phyloP scores from a whole-genome alignment of 2,329 filamentous ascomycete genomes.

The Huntiella abstrusa region DNA sequence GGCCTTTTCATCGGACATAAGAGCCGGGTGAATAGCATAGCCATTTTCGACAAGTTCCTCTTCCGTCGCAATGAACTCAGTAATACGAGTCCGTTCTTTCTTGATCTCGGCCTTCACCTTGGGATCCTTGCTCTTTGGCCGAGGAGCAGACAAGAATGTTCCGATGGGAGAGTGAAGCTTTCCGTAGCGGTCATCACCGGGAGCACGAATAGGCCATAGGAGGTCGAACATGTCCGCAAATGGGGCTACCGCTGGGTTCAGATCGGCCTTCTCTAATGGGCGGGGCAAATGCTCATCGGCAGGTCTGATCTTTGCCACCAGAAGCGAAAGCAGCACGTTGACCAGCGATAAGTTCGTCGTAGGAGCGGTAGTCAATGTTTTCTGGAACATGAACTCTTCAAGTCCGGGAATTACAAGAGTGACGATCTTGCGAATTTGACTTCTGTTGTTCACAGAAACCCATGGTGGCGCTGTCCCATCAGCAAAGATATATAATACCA shows the following conservation, averaged over 20 bases:
- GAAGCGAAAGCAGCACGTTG: slow-evolving; percentile 18
- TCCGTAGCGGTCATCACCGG: slow-evolving; percentile 64
- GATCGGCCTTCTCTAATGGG: slow-evolving; percentile 28
- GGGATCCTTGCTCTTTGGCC: slow-evolving; percentile 41
- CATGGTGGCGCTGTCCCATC: slow-evolving; percentile 47
- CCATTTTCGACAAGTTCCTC: slow-evolving; percentile 68
- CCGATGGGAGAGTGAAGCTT: slow-evolving; percentile 76
- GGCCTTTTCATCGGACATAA: slow-evolving; percentile 41
- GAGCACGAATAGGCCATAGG: slow-evolving; percentile 74
- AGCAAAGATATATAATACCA: slow-evolving; percentile 48
- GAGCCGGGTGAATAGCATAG: slow-evolving; percentile 65
- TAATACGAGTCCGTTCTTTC: slow-evolving; percentile 64
- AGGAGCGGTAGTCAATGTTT: slow-evolving; percentile 25
- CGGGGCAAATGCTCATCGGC: slow-evolving; percentile 43
- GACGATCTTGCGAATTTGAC: slow-evolving; percentile 59
- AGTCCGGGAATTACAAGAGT: slow-evolving; percentile 82
- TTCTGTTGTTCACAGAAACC: slow-evolving; percentile 42
- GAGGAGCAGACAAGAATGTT: slow-evolving; percentile 59
- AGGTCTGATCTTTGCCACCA: slow-evolving; percentile 21
- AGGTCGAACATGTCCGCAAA: slow-evolving; percentile 71
- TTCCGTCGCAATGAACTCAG: slow-evolving; percentile 52
- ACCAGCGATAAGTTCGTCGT: slow-evolving; percentile 19
- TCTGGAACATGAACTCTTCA: slow-evolving; percentile 75
- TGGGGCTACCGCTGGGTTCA: slow-evolving; percentile 38
- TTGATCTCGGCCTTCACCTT: slow-evolving; percentile 43